These are phyloP conservation scores for Aegilops bicornis DNA, from an alignment of 176 grass and related monocot genomes.

Conservation along the genomic window DNA sequence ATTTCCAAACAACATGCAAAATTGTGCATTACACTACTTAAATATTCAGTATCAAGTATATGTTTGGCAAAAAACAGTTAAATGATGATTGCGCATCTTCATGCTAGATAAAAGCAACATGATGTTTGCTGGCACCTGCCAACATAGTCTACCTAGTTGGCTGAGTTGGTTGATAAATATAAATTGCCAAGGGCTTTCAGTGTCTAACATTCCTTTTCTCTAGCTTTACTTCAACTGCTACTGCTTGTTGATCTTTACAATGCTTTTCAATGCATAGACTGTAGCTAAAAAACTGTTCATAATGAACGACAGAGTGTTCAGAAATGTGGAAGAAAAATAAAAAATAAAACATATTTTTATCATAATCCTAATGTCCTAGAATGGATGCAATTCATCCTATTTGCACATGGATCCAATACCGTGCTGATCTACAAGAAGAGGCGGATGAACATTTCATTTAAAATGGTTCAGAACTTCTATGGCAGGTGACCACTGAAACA, in stretches of 20 bases:
- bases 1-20: background rate
- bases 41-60: no score
- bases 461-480: background rate
- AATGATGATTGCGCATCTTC: background rate
- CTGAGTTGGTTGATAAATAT: background rate
- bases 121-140: background rate
- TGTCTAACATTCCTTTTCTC: background rate
- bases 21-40: background rate
- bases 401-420: background rate
- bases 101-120: background rate
- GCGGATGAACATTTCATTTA: background rate
- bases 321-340: background rate
- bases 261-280: background rate
- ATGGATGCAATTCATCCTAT: background rate
- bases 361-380: background rate
- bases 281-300: background rate
- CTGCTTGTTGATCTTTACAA: background rate
- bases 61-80: no score
- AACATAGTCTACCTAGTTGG: background rate
- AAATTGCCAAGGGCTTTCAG: background rate
- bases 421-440: background rate
- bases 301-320: background rate
- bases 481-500: background rate
- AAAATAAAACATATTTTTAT: no score
- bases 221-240: background rate